A percentile compares a stretch with the other conserved stretches of the same genome.
Evolutionary conservation across 177 flowering plant species (phyloP).

Genomic region (Vitis hybrid): DNA sequence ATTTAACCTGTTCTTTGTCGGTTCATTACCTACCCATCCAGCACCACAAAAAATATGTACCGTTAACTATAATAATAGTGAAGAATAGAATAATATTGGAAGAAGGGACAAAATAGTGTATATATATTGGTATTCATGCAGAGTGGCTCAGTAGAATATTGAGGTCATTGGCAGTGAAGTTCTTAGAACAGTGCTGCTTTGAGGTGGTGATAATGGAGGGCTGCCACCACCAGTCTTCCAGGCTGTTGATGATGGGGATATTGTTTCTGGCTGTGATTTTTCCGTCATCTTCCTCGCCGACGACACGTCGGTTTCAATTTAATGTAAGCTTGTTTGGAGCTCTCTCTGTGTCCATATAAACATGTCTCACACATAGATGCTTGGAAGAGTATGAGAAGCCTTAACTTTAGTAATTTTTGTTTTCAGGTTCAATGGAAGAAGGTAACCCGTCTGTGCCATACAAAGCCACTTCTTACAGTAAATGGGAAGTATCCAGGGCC

Average conservation of each 20-base stretch:
- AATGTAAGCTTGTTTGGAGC: constrained; percentile 26
- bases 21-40: no score
- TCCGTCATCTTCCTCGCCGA: constrained; percentile 9
- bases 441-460: constrained; percentile 37
- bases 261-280: not conserved
- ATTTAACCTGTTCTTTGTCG: no score
- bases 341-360: not conserved
- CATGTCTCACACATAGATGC: not conserved
- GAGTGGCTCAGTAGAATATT: not conserved
- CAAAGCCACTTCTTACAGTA: constrained; percentile 44
- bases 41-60: no score
- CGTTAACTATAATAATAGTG: no score
- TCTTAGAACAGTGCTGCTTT: not conserved
- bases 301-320: constrained; percentile 29
- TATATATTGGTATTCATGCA: not conserved
- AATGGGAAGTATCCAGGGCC: constrained; percentile 67
- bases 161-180: no score
- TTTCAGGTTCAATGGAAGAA: constrained; percentile 48
- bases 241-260: not conserved
- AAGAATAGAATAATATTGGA: no score
- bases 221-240: not conserved
- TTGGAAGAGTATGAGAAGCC: not conserved
- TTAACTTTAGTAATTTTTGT: not conserved
- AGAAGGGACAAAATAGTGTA: no score
- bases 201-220: not conserved